These are phyloP conservation scores for Mycena venus DNA, from an alignment of 768 basidiomycete species.

Conservation along the genomic window DNA sequence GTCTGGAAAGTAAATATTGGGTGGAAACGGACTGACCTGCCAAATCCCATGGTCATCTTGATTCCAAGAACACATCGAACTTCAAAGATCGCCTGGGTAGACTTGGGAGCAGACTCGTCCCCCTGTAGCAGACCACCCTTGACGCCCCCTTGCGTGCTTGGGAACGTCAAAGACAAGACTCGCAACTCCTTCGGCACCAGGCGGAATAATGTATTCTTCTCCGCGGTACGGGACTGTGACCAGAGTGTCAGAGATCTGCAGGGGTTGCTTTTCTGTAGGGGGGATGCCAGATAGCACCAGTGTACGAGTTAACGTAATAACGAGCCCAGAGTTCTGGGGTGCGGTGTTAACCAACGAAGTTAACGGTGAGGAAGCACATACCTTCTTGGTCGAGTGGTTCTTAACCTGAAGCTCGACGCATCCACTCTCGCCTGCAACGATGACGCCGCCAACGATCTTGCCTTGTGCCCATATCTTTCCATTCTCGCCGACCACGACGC, in stretches of 20 bases:
- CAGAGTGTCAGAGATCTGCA: conserved; percentile 78
- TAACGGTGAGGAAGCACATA: conserved; percentile 42
- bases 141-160: conserved; percentile 69
- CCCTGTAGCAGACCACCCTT: conserved; percentile 73
- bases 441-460: conserved; percentile 69
- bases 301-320: conserved; percentile 70
- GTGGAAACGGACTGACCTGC: conserved; percentile 62
- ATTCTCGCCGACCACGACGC: conserved; percentile 77
- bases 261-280: conserved; percentile 56
- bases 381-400: conserved; percentile 88
- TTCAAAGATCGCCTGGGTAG: conserved; percentile 74
- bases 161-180: conserved; percentile 88
- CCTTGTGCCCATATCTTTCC: conserved; percentile 87
- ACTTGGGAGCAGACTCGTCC: conserved; percentile 54
- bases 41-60: conserved; percentile 77
- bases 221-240: conserved; percentile 80
- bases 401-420: conserved; percentile 85
- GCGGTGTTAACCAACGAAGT: conserved; percentile 10
- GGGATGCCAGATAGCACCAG: conserved; percentile 66
- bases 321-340: conserved; percentile 77
- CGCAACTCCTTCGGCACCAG: conserved; percentile 84
- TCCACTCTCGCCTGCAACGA: conserved; percentile 77
- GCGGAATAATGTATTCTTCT: conserved; percentile 79
- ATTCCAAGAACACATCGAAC: conserved; percentile 74
- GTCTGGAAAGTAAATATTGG: conserved; percentile 2